Percentiles rank a stretch among this genome's conserved stretches.
Evolutionary conservation across 2,329 filamentous ascomycete genomes (phyloP).

Genomic region (Emergomyces orientalis): DNA sequence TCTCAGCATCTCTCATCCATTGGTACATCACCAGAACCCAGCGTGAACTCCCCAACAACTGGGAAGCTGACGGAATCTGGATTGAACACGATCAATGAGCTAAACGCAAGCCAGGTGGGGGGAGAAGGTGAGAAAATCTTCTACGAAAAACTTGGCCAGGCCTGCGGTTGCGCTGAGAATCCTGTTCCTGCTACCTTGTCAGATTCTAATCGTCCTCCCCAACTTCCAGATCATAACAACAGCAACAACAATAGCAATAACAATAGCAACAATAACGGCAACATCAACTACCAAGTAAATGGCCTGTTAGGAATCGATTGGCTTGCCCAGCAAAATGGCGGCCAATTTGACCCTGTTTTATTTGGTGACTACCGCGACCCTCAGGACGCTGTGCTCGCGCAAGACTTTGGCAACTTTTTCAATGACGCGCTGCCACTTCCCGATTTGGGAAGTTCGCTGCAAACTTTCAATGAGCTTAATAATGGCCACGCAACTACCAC

Average conservation of each 20-base stretch:
- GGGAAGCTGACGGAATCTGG: slow-evolving; percentile 28
- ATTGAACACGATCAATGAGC: slow-evolving; percentile 25
- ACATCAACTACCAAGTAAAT: slow-evolving; percentile 9
- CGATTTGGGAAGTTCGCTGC: slow-evolving; percentile 75
- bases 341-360: slow-evolving; percentile 80
- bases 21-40: slow-evolving; percentile 43
- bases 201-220: slow-evolving; percentile 21
- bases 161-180: slow-evolving; percentile 39
- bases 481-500: slow-evolving; percentile 19
- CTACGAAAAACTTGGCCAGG: slow-evolving; percentile 37
- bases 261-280: background rate
- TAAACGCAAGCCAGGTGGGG: slow-evolving; percentile 23
- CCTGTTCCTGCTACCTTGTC: slow-evolving; percentile 33
- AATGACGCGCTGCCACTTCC: slow-evolving; percentile 66
- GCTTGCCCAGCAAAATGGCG: slow-evolving; percentile 69
- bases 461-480: slow-evolving; percentile 40
- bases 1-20: slow-evolving; percentile 41
- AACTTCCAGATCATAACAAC: slow-evolving; percentile 5
- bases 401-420: slow-evolving; percentile 64
- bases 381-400: slow-evolving; percentile 66
- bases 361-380: slow-evolving; percentile 90
- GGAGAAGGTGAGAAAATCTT: slow-evolving; percentile 38
- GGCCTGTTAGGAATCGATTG: slow-evolving; percentile 46
- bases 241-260: slow-evolving; percentile 3
- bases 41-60: slow-evolving; percentile 33